Evolutionary conservation across 2,329 filamentous ascomycete genomes (phyloP).

Genomic region (Dactylellina leptospora): DNA sequence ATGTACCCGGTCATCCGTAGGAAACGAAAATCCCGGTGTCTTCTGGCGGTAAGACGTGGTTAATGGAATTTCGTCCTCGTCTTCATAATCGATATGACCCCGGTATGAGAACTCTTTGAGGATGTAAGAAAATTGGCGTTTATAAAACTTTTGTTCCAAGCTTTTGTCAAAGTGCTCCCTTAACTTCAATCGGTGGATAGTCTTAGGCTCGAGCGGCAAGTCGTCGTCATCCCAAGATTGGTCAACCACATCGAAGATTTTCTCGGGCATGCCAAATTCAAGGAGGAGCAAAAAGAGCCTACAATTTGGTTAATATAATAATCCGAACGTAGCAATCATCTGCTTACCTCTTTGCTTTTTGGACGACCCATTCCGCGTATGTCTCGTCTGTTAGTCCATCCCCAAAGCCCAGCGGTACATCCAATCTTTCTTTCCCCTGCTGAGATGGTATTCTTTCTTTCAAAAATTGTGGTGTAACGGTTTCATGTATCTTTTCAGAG

Average conservation of each 20-base stretch:
- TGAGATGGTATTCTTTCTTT: slow-evolving; percentile 71
- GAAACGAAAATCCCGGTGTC: slow-evolving; percentile 58
- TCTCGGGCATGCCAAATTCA: slow-evolving; percentile 74
- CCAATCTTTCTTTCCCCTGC: slow-evolving; percentile 66
- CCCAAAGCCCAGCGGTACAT: slow-evolving; percentile 72
- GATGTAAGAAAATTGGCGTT: slow-evolving; percentile 74
- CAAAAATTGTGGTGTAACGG: slow-evolving; percentile 74
- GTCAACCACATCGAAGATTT: slow-evolving; percentile 78
- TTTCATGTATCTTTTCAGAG: slow-evolving; percentile 72
- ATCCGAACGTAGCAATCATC: neutral
- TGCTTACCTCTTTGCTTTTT: slow-evolving; percentile 67
- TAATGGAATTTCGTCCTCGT: slow-evolving; percentile 74
- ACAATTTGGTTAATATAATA: slow-evolving; percentile 58
- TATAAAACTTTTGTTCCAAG: slow-evolving; percentile 74
- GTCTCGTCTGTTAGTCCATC: slow-evolving; percentile 74
- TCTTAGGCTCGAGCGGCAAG: slow-evolving; percentile 72
- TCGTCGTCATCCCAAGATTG: slow-evolving; percentile 79
- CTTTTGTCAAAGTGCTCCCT: slow-evolving; percentile 69
- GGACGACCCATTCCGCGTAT: slow-evolving; percentile 79
- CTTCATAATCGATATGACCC: slow-evolving; percentile 70
- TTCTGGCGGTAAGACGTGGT: slow-evolving; percentile 64
- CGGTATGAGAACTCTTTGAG: slow-evolving; percentile 70
- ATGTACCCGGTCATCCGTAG: slow-evolving; percentile 68
- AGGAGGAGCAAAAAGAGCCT: slow-evolving; percentile 73
- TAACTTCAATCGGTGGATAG: slow-evolving; percentile 71